Percentiles rank a stretch among this genome's conserved stretches.
phyloP scores from a whole-genome alignment of 2,329 filamentous ascomycete species.

The Microascus cirrosus region DNA sequence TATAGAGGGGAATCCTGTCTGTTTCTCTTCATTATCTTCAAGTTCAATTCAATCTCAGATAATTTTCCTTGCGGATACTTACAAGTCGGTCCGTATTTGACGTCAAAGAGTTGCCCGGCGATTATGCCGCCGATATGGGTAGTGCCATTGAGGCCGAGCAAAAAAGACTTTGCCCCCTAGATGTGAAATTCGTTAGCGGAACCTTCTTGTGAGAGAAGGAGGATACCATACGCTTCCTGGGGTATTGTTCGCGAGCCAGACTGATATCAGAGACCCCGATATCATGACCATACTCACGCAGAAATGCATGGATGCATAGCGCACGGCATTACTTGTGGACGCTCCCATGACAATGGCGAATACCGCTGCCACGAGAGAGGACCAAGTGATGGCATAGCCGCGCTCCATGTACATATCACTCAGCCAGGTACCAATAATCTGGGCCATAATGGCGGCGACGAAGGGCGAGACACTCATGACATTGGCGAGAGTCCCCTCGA shows the following conservation, averaged over 20 bases:
- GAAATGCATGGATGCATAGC: slow-evolving; percentile 16
- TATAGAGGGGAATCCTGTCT: background rate
- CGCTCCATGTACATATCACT: slow-evolving; percentile 28
- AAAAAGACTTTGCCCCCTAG: background rate
- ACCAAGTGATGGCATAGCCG: slow-evolving; percentile 38
- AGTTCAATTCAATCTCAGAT: too few relatives aligned
- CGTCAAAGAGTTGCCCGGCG: slow-evolving; percentile 22
- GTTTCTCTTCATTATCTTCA: too few relatives aligned
- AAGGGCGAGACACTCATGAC: slow-evolving; percentile 47
- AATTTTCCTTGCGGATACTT: background rate
- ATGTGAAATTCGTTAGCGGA: background rate
- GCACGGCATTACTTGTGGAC: slow-evolving; percentile 38
- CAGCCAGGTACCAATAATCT: slow-evolving; percentile 29
- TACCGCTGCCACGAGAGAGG: slow-evolving; percentile 31
- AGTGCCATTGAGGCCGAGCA: slow-evolving; percentile 6
- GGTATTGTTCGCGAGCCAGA: slow-evolving; percentile 33
- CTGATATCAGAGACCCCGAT: slow-evolving; percentile 13
- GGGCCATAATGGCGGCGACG: slow-evolving; percentile 32
- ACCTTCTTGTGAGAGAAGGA: slow-evolving; percentile 14
- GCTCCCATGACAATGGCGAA: slow-evolving; percentile 34
- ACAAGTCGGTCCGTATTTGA: background rate
- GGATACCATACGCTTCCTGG: slow-evolving; percentile 14
- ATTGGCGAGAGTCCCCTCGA: slow-evolving; percentile 36
- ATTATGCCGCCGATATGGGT: slow-evolving; percentile 35
- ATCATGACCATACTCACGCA: background rate